Evolutionary conservation across 78 protist genomes (phyloP), one percentile per base, ranked within the genome.

Genomic region (Tieghemostelium lacteum): DNA sequence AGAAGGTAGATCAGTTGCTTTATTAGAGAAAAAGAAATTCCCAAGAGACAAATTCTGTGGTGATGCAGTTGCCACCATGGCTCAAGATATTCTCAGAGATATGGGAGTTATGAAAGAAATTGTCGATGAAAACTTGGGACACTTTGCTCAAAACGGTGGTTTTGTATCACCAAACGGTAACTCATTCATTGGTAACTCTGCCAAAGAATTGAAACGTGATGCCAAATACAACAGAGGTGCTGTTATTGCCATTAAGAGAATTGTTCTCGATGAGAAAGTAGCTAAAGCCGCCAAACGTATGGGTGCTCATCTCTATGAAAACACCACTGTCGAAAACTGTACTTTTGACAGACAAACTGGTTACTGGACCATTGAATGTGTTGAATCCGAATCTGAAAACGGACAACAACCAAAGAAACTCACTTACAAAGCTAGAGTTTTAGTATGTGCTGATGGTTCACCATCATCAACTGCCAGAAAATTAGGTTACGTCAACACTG

Each of bases 21-120:
- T 89, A 24, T 85, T 89, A 60, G 94, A 89, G 58, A 80, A 78
- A 67, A 71, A 69, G 62, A 62, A 71, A 71, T 89, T 89, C 89
- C 94, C 94, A 60, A 86, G 94, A 57, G 94, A 89, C 78, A 89
- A 89, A 86, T 78, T 73, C 80, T 89, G 94, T 39, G 94, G 94
- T 75, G 94, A 89, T 62, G 94, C 94, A 14, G 94, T 89, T 57
- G 85, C 92, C 29, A 77, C 85, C 49, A 77, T 65, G 77, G 94
- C 94, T 61, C 83, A 74, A 54, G 94, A 80, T 37, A 89, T 89
- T 39, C 64, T 89, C 52, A 62, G 85, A 63, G 94, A 89, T 24
- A 89, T 89, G 94, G 94, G 89, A 71, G 89, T 89, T 49, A 74
- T 74, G 92, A 70, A 80, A 75, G 85, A 89, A 50, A 49, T 89